phyloP scores from a whole-genome alignment of 371 early-diverging fungal species.

The Saksenaea oblongispora region DNA sequence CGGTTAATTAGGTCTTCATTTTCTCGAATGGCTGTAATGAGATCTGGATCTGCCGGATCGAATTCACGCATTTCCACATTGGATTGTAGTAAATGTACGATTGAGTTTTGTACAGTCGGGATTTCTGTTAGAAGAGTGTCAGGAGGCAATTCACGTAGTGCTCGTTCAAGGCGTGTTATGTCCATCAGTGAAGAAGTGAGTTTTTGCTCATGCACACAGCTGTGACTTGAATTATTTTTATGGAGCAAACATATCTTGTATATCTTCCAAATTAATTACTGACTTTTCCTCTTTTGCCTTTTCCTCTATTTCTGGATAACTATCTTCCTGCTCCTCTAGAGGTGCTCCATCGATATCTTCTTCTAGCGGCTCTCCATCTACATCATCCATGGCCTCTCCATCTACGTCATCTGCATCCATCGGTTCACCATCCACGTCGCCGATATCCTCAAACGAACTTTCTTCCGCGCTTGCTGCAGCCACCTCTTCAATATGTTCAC shows the following conservation, averaged over 20 bases:
- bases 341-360: conserved; percentile 7
- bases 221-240: too few relatives aligned
- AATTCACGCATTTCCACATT: conserved; percentile 44
- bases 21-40: conserved; percentile 37
- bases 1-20: conserved; percentile 36
- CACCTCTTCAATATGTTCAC: conserved; percentile 9
- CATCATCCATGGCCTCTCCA: conserved; percentile 35
- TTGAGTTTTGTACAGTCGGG: conserved; percentile 41
- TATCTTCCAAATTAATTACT: neutral
- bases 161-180: conserved; percentile 16
- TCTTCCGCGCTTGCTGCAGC: conserved; percentile 12
- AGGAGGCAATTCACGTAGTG: conserved; percentile 34
- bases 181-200: neutral
- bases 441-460: conserved; percentile 8
- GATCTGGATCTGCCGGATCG: conserved; percentile 33
- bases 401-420: conserved; percentile 38
- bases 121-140: conserved; percentile 43
- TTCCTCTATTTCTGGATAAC: neutral
- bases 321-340: neutral
- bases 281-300: conserved; percentile 7
- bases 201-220: neutral
- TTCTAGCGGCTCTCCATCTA: conserved; percentile 16
- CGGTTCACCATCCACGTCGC: conserved; percentile 41
- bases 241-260: conserved; percentile 18
- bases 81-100: conserved; percentile 35